Conservation (phyloP, 1,139 yeast species). For the Pichia sp. region DNA sequence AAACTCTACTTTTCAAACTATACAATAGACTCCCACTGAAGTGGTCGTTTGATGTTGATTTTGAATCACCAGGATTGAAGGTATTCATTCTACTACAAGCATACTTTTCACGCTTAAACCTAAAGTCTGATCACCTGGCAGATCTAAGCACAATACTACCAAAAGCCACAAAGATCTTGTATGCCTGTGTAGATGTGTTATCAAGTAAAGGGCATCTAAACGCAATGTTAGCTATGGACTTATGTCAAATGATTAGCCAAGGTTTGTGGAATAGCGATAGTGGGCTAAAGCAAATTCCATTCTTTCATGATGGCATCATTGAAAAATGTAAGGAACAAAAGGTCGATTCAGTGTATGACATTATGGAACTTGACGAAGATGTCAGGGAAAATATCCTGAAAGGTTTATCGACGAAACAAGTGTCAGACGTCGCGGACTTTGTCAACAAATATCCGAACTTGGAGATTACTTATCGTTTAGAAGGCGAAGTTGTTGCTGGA, state of each 20-base stretch:
- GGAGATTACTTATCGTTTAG: constrained; percentile 57
- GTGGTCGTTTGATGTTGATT: constrained; percentile 36
- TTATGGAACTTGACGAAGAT: constrained; percentile 81
- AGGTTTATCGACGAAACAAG: constrained; percentile 43
- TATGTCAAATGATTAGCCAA: constrained; percentile 85
- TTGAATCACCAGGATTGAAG: constrained; percentile 59
- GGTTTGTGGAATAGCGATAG: constrained; percentile 81
- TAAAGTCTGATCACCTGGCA: constrained; percentile 55
- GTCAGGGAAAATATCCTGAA: constrained; percentile 63
- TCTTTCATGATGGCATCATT: constrained; percentile 51
- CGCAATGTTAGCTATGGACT: constrained; percentile 80
- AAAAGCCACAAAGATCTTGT: constrained; percentile 47
- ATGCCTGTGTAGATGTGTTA: constrained; percentile 69
- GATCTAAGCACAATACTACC: constrained; percentile 55
- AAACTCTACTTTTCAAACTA: constrained; percentile 42
- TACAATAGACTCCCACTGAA: constrained; percentile 63
- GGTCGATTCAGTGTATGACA: constrained; percentile 74
- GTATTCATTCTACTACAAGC: constrained; percentile 77
- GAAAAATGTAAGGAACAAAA: constrained; percentile 51
- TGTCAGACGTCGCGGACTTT: constrained; percentile 71
- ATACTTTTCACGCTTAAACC: constrained; percentile 61
- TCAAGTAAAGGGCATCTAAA: constrained; percentile 78
- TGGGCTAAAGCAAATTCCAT: constrained; percentile 80
- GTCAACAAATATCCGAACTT: constrained; percentile 87
- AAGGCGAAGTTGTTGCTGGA: constrained; percentile 40